Conservation (phyloP, 1,284 basidiomycete species). For the Heliocybe sulcata region DNA sequence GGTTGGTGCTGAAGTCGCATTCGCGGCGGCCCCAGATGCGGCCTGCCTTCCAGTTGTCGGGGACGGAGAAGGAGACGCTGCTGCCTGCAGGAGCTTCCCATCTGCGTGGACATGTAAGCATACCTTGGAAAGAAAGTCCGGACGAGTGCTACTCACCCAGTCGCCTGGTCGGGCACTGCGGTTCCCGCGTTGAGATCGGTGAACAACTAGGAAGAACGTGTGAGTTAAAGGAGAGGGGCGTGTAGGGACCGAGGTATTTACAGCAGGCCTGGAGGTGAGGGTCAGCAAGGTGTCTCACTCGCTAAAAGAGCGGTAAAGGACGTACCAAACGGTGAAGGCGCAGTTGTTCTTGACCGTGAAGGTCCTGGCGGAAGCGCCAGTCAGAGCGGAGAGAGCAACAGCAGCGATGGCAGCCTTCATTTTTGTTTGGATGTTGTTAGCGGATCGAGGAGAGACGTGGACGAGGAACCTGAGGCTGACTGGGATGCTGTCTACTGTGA, state of each 20-base stretch:
- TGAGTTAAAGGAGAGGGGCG: not conserved
- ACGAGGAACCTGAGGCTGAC: too few species aligned
- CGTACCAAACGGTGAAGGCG: constrained; percentile 25
- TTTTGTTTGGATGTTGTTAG: too few species aligned
- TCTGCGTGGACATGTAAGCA: not conserved
- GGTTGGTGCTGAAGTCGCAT: constrained; percentile 34
- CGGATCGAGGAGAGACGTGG: too few species aligned
- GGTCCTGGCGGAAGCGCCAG: constrained; percentile 23
- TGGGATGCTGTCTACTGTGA: too few species aligned
- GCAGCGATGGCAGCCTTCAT: constrained; percentile 1
- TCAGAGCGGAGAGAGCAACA: constrained; percentile 8
- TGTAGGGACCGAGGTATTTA: constrained; percentile 10
- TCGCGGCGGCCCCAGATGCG: constrained; percentile 26
- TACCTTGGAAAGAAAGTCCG: not conserved
- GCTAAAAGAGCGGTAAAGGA: not conserved
- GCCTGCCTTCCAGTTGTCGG: constrained; percentile 24
- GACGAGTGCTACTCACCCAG: constrained; percentile 5
- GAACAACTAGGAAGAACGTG: constrained; percentile 8
- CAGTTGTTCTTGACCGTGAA: constrained; percentile 24
- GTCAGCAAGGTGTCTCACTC: too few species aligned
- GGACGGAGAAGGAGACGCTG: constrained; percentile 17
- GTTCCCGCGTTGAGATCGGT: constrained; percentile 13
- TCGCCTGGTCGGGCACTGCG: constrained; percentile 10
- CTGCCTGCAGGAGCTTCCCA: constrained; percentile 13
- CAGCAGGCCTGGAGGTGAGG: constrained; percentile 8